Base-by-base conservation (phyloP, 2,329 filamentous ascomycete species). In the Hypomyces perniciosus region DNA sequence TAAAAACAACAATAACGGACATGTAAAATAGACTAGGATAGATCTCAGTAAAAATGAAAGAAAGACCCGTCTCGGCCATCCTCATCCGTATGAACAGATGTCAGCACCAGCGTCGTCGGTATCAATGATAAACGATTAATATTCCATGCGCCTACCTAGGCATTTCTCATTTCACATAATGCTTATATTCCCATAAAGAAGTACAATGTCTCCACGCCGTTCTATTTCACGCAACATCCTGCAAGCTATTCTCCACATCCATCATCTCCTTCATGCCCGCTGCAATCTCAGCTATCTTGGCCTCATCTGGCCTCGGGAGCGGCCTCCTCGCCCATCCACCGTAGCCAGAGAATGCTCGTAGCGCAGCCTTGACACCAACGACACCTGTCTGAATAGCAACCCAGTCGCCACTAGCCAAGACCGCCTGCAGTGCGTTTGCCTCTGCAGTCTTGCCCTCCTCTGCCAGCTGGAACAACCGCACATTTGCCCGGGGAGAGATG, bases 391-490 rank as follows among this genome's bases (percentile, higher is more conserved):
- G 78, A 54, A 88, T 88, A 30, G 83, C 83, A 4, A 78, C 80
- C 85, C 85, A 88, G 69, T 90, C 86, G 42, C 83, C 86, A 45
- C 77, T 73, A 41, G 84, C 81, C 40, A 90, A 73, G 26, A 82
- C 68, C 42, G 80, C 83, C 66, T 89, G 85, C 65, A 86, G 66
- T 57, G 74, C 76, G 59, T 78, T 76, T 2, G 85, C 85, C 61
- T 86, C 81, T 29, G 72, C 66, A 35, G 79, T 61, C 54, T 79
- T 73, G 26, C 83, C 84, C 38, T 75, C 65, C 46, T 73, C 70
- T 64, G 78, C 87, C 5, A 87, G 72, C 55, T 83, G 73, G 52
- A 84, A 72, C 1, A 84, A 75, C 61, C 75, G 71, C 46, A 84
- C 75, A 65, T 83, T 86, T 9, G 83, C 75, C 61, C 79, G 83